These are phyloP conservation scores for Rhynchospora tenuis DNA, from an alignment of 176 grass and related monocot genomes.

Conservation along the genomic window DNA sequence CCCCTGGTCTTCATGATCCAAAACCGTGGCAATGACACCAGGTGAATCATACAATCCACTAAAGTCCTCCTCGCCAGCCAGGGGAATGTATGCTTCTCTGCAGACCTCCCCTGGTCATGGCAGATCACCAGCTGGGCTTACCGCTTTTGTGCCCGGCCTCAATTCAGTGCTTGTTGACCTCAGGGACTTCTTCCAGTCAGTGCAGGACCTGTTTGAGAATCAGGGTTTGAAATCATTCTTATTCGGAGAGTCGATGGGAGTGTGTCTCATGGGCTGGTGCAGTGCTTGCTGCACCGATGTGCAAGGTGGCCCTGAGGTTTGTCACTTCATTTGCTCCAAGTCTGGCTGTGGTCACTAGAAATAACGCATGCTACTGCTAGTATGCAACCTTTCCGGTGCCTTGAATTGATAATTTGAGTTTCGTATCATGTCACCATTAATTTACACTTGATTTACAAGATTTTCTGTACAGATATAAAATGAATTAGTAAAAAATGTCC, in stretches of 20 bases:
- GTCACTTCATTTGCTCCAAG: conserved; percentile 60
- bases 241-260: conserved; percentile 81
- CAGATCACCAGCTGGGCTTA: conserved; percentile 57
- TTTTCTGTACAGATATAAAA: no score
- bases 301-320: conserved; percentile 69
- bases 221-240: conserved; percentile 49
- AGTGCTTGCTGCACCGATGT: conserved; percentile 86
- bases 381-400: no score
- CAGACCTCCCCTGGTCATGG: conserved; percentile 84
- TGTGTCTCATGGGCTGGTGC: conserved; percentile 83
- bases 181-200: conserved; percentile 55
- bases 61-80: conserved; percentile 65
- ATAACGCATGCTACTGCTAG: no score
- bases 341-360: conserved; percentile 45
- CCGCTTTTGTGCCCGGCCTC: conserved; percentile 70
- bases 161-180: conserved; percentile 41
- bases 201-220: conserved; percentile 27
- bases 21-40: conserved; percentile 79
- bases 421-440: no score
- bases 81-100: conserved; percentile 71
- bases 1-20: conserved; percentile 89
- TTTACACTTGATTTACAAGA: no score
- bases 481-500: no score
- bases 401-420: no score
- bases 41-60: conserved; percentile 89